Conservation (phyloP, 2,329 filamentous ascomycete genomes). For the Botryosphaeria agaves region DNA sequence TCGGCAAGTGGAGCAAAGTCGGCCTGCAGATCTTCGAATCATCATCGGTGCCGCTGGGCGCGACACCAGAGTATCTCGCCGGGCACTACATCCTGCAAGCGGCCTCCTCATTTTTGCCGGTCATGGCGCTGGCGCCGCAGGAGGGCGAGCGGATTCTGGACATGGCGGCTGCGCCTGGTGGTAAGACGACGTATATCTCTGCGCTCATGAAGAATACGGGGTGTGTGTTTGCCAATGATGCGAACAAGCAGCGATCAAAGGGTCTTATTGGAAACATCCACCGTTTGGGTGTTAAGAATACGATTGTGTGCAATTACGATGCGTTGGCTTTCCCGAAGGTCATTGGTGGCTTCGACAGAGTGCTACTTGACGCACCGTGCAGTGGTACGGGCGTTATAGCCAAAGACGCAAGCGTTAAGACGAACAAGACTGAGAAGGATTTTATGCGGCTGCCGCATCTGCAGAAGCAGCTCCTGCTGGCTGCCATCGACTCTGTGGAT, state of each 20-base stretch:
- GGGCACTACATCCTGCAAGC: slow-evolving; percentile 97
- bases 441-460: slow-evolving; percentile 86
- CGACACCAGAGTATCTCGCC: slow-evolving; percentile 91
- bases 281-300: slow-evolving; percentile 82
- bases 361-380: slow-evolving; percentile 87
- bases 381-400: slow-evolving; percentile 95
- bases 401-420: slow-evolving; percentile 94
- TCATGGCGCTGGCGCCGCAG: slow-evolving; percentile 92
- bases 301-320: slow-evolving; percentile 89
- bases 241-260: slow-evolving; percentile 82
- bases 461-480: slow-evolving; percentile 84
- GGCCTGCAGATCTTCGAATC: slow-evolving; percentile 85
- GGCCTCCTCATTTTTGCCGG: slow-evolving; percentile 87
- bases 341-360: slow-evolving; percentile 89
- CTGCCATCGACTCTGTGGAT: slow-evolving; percentile 89
- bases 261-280: slow-evolving; percentile 97
- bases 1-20: slow-evolving; percentile 98
- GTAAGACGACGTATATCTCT: slow-evolving; percentile 93
- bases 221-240: slow-evolving; percentile 90
- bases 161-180: slow-evolving; percentile 88
- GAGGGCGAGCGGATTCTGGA: slow-evolving; percentile 83
- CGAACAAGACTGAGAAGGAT: slow-evolving; percentile 91
- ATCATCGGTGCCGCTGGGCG: slow-evolving; percentile 68
- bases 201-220: slow-evolving; percentile 97
- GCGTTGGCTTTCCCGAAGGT: slow-evolving; percentile 86